A percentile compares a stretch with the other conserved stretches of the same genome.
Conservation (phyloP, 345 rosid species). For the Anacardium occidentale region DNA sequence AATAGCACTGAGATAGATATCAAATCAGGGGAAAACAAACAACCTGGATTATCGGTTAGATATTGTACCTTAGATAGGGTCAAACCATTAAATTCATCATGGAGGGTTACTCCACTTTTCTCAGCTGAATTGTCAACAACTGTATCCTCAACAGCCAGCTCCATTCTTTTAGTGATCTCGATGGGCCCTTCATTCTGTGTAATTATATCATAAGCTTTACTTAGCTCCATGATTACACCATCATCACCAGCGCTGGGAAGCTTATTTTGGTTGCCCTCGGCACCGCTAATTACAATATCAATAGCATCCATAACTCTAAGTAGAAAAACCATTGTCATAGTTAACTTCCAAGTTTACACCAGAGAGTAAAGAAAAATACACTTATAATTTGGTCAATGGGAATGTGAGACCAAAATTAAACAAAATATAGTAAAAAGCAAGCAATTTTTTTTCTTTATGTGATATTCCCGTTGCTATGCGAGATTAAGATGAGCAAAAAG, state of each 20-base stretch:
- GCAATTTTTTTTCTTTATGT: background rate
- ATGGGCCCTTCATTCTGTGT: background rate
- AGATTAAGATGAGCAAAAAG: background rate
- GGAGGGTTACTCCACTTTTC: background rate
- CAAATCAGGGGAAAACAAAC: background rate
- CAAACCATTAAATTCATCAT: slow-evolving; percentile 6
- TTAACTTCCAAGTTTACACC: background rate
- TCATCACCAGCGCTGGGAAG: background rate
- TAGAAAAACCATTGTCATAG: background rate
- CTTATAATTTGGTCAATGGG: background rate
- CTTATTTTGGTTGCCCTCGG: background rate
- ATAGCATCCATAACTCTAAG: slow-evolving; percentile 14
- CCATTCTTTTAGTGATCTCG: slow-evolving; percentile 1
- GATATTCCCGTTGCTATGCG: background rate
- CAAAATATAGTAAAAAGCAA: background rate
- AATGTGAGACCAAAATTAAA: background rate
- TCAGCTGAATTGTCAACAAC: background rate
- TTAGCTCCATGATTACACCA: background rate
- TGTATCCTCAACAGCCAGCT: background rate
- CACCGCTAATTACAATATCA: background rate
- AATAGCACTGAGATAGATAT: background rate
- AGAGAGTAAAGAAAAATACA: background rate
- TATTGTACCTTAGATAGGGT: background rate
- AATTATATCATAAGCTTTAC: background rate
- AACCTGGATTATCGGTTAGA: background rate